Evolutionary conservation across 1,284 basidiomycete genomes (phyloP).

Genomic region (Coniferiporia sulphurascens): DNA sequence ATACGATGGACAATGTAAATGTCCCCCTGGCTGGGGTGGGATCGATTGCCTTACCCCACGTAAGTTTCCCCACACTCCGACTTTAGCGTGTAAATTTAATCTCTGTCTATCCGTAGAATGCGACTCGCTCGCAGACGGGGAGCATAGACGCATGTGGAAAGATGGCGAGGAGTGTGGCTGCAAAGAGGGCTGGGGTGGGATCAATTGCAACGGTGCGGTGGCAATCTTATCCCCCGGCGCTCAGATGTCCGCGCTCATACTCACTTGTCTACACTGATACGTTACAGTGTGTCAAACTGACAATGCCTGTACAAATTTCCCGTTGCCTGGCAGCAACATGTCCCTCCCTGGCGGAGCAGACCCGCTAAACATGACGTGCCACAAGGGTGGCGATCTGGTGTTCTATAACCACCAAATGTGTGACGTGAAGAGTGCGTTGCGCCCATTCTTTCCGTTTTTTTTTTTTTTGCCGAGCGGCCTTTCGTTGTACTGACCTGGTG

Average conservation of each 20-base stretch:
- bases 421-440: conserved; percentile 85
- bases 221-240: conserved; percentile 17
- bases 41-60: conserved; percentile 84
- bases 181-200: conserved; percentile 90
- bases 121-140: conserved; percentile 87
- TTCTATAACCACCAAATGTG: conserved; percentile 96
- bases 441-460: neutral
- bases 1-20: conserved; percentile 88
- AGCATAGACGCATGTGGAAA: conserved; percentile 76
- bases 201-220: conserved; percentile 89
- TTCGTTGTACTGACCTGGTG: neutral
- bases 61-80: conserved; percentile 35
- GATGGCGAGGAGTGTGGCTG: conserved; percentile 80
- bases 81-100: neutral
- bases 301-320: conserved; percentile 72
- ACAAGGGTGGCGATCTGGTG: conserved; percentile 87
- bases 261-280: neutral
- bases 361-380: conserved; percentile 82
- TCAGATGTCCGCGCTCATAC: neutral
- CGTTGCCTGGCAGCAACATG: conserved; percentile 48
- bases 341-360: conserved; percentile 39
- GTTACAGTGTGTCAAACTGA: conserved; percentile 83
- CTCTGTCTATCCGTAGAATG: conserved; percentile 53
- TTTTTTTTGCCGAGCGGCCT: conserved; percentile 8
- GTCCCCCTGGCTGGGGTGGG: conserved; percentile 87